Evolutionary conservation across 2,329 filamentous ascomycete genomes (phyloP).

Genomic region (Periconia sp.): DNA sequence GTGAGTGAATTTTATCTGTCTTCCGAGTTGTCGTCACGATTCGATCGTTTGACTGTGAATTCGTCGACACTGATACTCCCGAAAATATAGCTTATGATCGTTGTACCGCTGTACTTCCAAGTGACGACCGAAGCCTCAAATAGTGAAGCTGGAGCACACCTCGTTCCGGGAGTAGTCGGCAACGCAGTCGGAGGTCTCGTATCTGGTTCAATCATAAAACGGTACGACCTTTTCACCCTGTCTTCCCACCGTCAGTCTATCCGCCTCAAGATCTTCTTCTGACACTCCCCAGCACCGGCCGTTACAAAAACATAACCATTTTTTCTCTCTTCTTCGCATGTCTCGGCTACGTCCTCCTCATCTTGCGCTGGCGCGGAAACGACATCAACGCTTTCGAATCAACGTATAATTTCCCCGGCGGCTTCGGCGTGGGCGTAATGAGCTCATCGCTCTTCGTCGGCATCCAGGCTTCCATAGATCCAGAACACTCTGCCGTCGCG

Average conservation of each 20-base stretch:
- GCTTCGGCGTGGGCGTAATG: slow-evolving; percentile 28
- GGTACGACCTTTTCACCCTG: background rate
- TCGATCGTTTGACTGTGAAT: background rate
- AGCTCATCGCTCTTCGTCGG: slow-evolving; percentile 29
- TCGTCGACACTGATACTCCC: background rate
- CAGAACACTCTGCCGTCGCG: slow-evolving; percentile 20
- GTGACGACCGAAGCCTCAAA: slow-evolving; percentile 61
- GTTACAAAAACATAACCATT: slow-evolving; percentile 25
- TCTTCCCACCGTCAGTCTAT: background rate
- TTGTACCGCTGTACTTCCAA: slow-evolving; percentile 70
- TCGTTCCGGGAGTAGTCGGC: slow-evolving; percentile 68
- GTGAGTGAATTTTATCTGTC: slow-evolving; percentile 39
- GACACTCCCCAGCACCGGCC: slow-evolving; percentile 16
- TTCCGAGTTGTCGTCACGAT: background rate
- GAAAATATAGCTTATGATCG: slow-evolving; percentile 58
- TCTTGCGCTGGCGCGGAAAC: slow-evolving; percentile 30
- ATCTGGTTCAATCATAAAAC: slow-evolving; percentile 49
- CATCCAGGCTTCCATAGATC: slow-evolving; percentile 25
- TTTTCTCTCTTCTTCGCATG: slow-evolving; percentile 19
- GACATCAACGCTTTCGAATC: slow-evolving; percentile 27
- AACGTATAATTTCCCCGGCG: slow-evolving; percentile 29
- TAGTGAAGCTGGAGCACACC: slow-evolving; percentile 60
- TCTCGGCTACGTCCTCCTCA: slow-evolving; percentile 24
- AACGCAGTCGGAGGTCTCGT: slow-evolving; percentile 67
- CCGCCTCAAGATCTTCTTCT: background rate